These are phyloP conservation scores for Solanum lycopersicoides DNA, from an alignment of 257 asterid species.

Conservation along the genomic window DNA sequence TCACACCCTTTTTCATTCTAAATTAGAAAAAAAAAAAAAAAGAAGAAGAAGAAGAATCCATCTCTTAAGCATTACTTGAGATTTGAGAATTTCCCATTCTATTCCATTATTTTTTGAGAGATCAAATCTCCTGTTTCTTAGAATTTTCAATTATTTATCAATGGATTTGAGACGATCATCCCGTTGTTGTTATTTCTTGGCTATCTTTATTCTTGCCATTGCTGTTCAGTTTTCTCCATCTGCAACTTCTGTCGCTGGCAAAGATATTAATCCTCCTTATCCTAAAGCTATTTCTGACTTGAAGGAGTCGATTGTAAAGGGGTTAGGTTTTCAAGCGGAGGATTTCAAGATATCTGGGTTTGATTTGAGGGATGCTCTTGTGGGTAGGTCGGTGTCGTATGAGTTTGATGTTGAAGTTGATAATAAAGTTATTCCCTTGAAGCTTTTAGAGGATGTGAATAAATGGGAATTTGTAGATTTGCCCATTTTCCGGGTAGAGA, in stretches of 20 bases:
- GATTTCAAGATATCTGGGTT: slow-evolving; percentile 78
- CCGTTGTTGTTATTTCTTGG: not conserved
- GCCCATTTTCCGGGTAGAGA: slow-evolving; percentile 65
- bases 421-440: slow-evolving; percentile 66
- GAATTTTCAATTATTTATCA: not conserved
- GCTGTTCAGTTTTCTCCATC: slow-evolving; percentile 16
- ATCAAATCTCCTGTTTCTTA: not conserved
- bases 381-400: slow-evolving; percentile 80
- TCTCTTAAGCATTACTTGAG: not conserved
- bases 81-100: not conserved
- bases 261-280: slow-evolving; percentile 26
- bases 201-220: slow-evolving; percentile 19
- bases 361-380: slow-evolving; percentile 76
- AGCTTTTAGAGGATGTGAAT: slow-evolving; percentile 89
- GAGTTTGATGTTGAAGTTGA: slow-evolving; percentile 92
- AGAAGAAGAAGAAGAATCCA: not conserved
- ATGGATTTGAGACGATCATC: slow-evolving; percentile 22
- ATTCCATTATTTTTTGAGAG: not conserved
- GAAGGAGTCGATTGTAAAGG: slow-evolving; percentile 83
- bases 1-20: not conserved
- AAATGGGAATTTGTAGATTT: slow-evolving; percentile 88
- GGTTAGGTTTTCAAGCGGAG: slow-evolving; percentile 77
- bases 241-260: slow-evolving; percentile 20
- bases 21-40: not conserved
- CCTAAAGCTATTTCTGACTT: slow-evolving; percentile 70